These are phyloP conservation scores for Meyerozyma elateridarum DNA, from an alignment of 1,139 yeast species.

Conservation along the genomic window DNA sequence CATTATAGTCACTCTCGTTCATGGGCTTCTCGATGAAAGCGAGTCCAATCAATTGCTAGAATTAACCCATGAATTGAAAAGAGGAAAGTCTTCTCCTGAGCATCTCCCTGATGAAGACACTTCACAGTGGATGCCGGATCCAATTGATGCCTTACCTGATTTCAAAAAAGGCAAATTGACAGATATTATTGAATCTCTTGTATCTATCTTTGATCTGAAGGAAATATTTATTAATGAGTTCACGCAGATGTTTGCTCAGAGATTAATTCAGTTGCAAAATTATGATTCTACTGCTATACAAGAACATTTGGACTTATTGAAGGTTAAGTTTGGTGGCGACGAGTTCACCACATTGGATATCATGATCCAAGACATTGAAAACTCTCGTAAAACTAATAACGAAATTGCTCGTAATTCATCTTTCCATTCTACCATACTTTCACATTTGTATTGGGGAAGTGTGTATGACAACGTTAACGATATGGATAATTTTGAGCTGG, in stretches of 20 bases:
- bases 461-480: slow-evolving; percentile 25
- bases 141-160: slow-evolving; percentile 88
- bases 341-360: slow-evolving; percentile 72
- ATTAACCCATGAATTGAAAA: slow-evolving; percentile 49
- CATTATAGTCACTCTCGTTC: slow-evolving; percentile 63
- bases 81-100: slow-evolving; percentile 15
- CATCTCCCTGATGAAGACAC: slow-evolving; percentile 15
- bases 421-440: slow-evolving; percentile 30
- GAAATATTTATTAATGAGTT: slow-evolving; percentile 72
- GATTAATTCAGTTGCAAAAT: slow-evolving; percentile 46
- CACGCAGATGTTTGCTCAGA: slow-evolving; percentile 58
- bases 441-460: slow-evolving; percentile 52
- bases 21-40: slow-evolving; percentile 60
- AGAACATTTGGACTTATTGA: slow-evolving; percentile 48
- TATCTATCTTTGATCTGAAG: slow-evolving; percentile 74
- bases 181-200: slow-evolving; percentile 68
- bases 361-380: slow-evolving; percentile 75
- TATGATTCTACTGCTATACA: slow-evolving; percentile 41
- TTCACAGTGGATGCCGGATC: slow-evolving; percentile 75
- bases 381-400: slow-evolving; percentile 34
- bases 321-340: slow-evolving; percentile 60
- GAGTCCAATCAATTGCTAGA: slow-evolving; percentile 40
- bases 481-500: slow-evolving; percentile 40
- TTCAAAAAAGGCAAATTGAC: slow-evolving; percentile 60
- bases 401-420: slow-evolving; percentile 5